phyloP scores from a whole-genome alignment of 352 stramenopile genomes.

The Elongisporangium senticosum region DNA sequence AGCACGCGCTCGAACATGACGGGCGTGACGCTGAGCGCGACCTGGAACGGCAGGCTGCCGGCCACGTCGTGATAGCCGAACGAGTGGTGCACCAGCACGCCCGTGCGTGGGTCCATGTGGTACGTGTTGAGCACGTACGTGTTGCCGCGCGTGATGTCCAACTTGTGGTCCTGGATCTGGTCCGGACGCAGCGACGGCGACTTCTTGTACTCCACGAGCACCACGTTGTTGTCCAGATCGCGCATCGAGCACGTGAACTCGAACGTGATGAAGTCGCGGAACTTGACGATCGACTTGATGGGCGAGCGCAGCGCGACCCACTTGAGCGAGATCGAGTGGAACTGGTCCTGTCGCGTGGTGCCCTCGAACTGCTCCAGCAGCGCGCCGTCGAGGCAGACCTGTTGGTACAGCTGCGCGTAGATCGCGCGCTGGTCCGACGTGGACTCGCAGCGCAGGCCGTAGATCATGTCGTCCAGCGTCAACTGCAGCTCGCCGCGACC shows the following conservation, averaged over 20 bases:
- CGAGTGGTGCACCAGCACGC: neutral
- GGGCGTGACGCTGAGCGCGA: neutral
- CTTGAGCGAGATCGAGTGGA: conserved; percentile 26
- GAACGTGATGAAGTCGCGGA: conserved; percentile 29
- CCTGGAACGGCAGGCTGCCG: neutral
- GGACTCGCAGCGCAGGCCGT: neutral
- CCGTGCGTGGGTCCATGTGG: neutral
- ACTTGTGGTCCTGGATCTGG: neutral
- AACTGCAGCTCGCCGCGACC: neutral
- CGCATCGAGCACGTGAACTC: conserved; percentile 5
- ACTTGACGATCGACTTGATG: neutral
- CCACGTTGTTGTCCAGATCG: neutral
- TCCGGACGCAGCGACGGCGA: neutral
- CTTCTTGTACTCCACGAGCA: neutral
- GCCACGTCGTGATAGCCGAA: neutral
- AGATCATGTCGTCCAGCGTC: neutral
- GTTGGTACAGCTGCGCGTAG: neutral
- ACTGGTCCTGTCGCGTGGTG: conserved; percentile 19
- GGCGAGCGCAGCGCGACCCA: conserved; percentile 13
- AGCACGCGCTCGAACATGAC: neutral
- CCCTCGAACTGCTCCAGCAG: neutral
- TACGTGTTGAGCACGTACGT: neutral
- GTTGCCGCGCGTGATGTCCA: neutral
- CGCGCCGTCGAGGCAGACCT: neutral
- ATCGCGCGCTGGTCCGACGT: neutral